phyloP scores from a whole-genome alignment of 1,139 yeast genomes.

The Sugiyamaella grinbergsii region DNA sequence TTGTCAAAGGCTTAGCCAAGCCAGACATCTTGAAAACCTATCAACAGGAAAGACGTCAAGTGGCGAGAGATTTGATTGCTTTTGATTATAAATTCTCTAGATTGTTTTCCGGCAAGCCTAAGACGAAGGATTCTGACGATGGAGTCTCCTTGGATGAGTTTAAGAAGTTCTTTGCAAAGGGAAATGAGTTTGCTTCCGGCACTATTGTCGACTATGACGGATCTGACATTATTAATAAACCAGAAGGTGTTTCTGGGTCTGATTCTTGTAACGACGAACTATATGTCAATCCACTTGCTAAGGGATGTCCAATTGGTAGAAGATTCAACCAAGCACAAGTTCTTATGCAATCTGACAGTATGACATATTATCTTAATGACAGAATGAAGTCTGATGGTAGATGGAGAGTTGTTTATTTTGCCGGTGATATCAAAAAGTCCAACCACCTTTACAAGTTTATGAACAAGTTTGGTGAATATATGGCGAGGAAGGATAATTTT shows the following conservation, averaged over 20 bases:
- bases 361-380: constrained; percentile 38
- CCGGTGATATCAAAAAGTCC: constrained; percentile 35
- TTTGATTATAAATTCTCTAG: constrained; percentile 44
- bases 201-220: constrained; percentile 40
- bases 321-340: constrained; percentile 38
- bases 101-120: constrained; percentile 41
- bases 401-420: constrained; percentile 40
- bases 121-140: constrained; percentile 28
- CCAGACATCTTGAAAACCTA: constrained; percentile 41
- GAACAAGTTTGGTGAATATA: constrained; percentile 31
- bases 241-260: constrained; percentile 15
- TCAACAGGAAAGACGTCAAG: constrained; percentile 41
- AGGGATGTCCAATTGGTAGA: constrained; percentile 40
- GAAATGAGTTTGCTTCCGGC: constrained; percentile 44
- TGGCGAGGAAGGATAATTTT: constrained; percentile 30
- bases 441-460: constrained; percentile 25
- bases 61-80: constrained; percentile 44
- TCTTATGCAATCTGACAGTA: constrained; percentile 36
- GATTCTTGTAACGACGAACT: constrained; percentile 20
- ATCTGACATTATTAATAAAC: constrained; percentile 32
- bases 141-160: constrained; percentile 43
- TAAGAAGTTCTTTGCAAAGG: constrained; percentile 38
- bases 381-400: constrained; percentile 39
- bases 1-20: constrained; percentile 40
- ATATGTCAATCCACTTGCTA: constrained; percentile 29